phyloP scores from a whole-genome alignment of 768 basidiomycete species.

The Mycena galopus region DNA sequence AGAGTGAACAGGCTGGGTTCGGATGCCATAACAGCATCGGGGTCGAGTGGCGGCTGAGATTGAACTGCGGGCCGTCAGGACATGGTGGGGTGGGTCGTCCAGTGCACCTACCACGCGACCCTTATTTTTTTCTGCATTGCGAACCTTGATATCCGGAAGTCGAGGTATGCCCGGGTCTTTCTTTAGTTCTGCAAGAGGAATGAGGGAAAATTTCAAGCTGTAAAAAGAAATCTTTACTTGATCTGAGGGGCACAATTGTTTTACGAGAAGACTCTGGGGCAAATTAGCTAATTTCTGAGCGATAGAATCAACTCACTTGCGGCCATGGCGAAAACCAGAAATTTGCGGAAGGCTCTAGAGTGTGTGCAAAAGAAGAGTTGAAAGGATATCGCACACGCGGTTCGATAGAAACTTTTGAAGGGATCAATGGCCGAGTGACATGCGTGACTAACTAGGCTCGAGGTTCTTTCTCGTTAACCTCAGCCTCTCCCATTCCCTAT shows the following conservation, averaged over 20 bases:
- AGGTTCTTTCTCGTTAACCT: slow-evolving; percentile 10
- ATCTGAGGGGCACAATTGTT: slow-evolving; percentile 28
- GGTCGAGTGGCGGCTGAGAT: slow-evolving; percentile 52
- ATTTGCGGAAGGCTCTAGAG: neutral
- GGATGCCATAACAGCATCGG: slow-evolving; percentile 78
- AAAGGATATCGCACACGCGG: too few relatives aligned
- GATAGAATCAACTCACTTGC: slow-evolving; percentile 18
- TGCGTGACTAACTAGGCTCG: too few relatives aligned
- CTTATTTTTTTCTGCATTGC: slow-evolving; percentile 65
- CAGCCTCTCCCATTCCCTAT: neutral
- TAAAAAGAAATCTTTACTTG: slow-evolving; percentile 28
- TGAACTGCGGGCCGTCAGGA: slow-evolving; percentile 34
- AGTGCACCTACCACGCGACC: slow-evolving; percentile 53
- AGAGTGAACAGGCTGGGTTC: slow-evolving; percentile 78
- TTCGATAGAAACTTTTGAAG: neutral
- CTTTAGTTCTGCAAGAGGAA: slow-evolving; percentile 70
- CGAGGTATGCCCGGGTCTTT: slow-evolving; percentile 93
- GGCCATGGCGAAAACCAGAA: slow-evolving; percentile 16
- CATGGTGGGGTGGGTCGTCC: neutral
- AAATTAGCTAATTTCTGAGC: neutral
- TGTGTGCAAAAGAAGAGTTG: too few relatives aligned
- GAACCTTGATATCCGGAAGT: slow-evolving; percentile 78
- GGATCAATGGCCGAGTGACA: too few relatives aligned
- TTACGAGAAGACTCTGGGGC: slow-evolving; percentile 30
- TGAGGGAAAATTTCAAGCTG: neutral